These are phyloP conservation scores for Hibiscus trionum DNA, from an alignment of 345 rosid species.

Conservation along the genomic window DNA sequence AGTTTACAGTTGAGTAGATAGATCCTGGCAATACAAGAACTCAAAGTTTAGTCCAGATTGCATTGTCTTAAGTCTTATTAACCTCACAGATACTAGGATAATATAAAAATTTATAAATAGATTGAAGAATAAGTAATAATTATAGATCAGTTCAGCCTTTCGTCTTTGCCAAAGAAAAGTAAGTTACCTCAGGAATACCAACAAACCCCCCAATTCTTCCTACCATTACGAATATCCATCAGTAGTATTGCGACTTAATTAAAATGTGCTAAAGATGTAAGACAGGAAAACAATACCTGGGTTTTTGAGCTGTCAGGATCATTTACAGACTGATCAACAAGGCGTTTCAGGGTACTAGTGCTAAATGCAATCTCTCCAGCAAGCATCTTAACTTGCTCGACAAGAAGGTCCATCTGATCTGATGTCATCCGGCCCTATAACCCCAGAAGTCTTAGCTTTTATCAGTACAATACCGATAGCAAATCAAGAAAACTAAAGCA, in stretches of 20 bases:
- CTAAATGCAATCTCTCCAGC: constrained; percentile 97
- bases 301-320: constrained; percentile 79
- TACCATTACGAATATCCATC: constrained; percentile 1
- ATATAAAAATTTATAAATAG: background rate
- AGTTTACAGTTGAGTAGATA: background rate
- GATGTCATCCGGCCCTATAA: constrained; percentile 67
- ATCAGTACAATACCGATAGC: background rate
- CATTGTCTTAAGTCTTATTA: background rate
- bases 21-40: background rate
- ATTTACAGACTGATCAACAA: constrained; percentile 75
- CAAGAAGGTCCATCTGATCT: constrained; percentile 95
- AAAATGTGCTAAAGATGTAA: background rate
- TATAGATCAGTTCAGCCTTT: background rate
- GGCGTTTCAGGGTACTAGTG: constrained; percentile 89
- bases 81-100: background rate
- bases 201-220: background rate
- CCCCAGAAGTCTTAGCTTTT: background rate
- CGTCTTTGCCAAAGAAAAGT: background rate
- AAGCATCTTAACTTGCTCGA: constrained; percentile 98
- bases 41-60: background rate
- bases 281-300: constrained; percentile 41
- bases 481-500: background rate
- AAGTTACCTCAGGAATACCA: background rate
- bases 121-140: background rate
- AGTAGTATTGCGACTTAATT: background rate